Evolutionary conservation across 331 rosid species (phyloP).

Genomic region (Rosa hybrid): DNA sequence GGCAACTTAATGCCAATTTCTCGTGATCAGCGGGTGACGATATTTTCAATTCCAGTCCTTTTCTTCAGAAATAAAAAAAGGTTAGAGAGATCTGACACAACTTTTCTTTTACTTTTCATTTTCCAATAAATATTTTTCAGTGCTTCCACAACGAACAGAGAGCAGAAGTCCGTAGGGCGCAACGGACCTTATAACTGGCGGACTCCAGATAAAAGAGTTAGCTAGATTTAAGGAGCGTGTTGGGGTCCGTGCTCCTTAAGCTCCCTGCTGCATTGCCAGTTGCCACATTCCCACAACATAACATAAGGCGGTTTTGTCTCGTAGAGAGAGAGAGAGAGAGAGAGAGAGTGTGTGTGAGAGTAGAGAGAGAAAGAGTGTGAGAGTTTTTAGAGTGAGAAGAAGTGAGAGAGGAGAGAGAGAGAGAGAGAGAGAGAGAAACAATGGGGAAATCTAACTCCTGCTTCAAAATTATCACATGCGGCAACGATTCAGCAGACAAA

Average conservation of each 20-base stretch:
- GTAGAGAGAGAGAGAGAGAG: not conserved
- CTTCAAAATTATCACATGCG: slow-evolving; percentile 79
- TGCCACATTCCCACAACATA: slow-evolving; percentile 27
- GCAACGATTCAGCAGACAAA: slow-evolving; percentile 53
- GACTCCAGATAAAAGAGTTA: slow-evolving; percentile 41
- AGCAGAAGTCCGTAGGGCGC: slow-evolving; percentile 11
- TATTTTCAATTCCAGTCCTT: not conserved
- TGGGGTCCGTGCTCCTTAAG: slow-evolving; percentile 63
- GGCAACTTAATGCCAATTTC: slow-evolving; percentile 17
- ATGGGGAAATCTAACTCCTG: slow-evolving; percentile 83
- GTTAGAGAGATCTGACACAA: slow-evolving; percentile 31
- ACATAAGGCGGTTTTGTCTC: slow-evolving; percentile 33
- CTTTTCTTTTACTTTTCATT: slow-evolving; percentile 22
- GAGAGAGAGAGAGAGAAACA: not conserved
- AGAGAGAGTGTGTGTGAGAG: not conserved
- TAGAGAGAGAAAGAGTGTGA: not conserved
- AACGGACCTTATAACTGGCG: slow-evolving; percentile 48
- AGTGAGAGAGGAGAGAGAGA: too few relatives aligned
- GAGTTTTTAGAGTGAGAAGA: not conserved
- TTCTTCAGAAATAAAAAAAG: not conserved
- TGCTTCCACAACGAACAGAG: slow-evolving; percentile 15
- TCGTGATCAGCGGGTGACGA: slow-evolving; percentile 21
- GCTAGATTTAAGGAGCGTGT: slow-evolving; percentile 48
- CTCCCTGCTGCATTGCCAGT: slow-evolving; percentile 17
- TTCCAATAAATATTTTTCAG: slow-evolving; percentile 5